A percentile compares a stretch with the other conserved stretches of the same genome.
Conservation (phyloP, 345 rosid genomes). For the Hypericum perforatum region DNA sequence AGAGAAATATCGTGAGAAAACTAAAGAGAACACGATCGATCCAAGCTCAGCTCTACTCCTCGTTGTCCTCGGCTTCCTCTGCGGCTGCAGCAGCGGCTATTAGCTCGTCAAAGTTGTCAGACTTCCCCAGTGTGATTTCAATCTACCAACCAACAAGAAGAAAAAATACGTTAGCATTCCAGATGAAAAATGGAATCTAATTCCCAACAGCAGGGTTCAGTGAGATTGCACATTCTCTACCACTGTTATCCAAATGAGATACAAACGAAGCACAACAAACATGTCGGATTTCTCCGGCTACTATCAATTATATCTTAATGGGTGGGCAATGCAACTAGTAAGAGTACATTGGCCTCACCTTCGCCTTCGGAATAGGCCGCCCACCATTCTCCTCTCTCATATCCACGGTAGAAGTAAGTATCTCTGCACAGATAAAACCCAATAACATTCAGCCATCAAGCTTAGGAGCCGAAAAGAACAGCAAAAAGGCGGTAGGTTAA, state of each 20-base stretch:
- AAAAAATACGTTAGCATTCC: background rate
- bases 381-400: conserved; percentile 52
- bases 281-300: too few relatives aligned
- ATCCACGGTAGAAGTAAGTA: conserved; percentile 45
- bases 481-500: background rate
- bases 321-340: background rate
- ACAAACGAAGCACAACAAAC: background rate
- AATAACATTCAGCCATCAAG: background rate
- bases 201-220: too few relatives aligned
- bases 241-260: too few relatives aligned
- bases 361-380: conserved; percentile 57
- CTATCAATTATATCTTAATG: background rate
- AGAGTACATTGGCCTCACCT: conserved; percentile 24
- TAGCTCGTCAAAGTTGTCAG: conserved; percentile 62
- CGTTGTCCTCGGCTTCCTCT: conserved; percentile 21
- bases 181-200: background rate
- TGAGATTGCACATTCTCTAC: too few relatives aligned
- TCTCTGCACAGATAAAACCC: conserved; percentile 40
- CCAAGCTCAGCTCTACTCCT: conserved; percentile 33
- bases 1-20: conserved; percentile 8
- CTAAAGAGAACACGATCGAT: conserved; percentile 5
- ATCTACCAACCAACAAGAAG: conserved; percentile 22
- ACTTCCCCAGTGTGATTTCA: conserved; percentile 53
- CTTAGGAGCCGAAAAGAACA: background rate
- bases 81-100: conserved; percentile 61